These are phyloP conservation scores for Hyaloscypha finlandica DNA, from an alignment of 495 filamentous ascomycete genomes.

Conservation along the genomic window DNA sequence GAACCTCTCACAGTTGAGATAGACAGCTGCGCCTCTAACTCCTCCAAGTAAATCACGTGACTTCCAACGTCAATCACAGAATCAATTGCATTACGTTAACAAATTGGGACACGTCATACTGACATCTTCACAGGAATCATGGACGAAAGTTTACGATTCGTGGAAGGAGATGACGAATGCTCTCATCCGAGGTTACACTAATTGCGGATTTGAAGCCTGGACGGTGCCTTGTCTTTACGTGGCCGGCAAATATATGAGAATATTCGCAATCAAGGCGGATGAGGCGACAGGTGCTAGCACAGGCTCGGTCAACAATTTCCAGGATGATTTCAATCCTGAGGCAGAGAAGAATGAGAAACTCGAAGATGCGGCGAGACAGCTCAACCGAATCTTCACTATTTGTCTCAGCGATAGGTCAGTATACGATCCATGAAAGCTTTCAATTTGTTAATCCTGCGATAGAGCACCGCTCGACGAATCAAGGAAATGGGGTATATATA, in stretches of 20 bases:
- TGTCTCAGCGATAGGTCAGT: constrained; percentile 87
- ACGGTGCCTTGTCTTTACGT: constrained; percentile 86
- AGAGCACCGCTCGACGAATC: constrained; percentile 87
- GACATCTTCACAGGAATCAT: constrained; percentile 50
- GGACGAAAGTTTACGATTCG: constrained; percentile 73
- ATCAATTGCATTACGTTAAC: neutral
- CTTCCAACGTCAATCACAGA: neutral
- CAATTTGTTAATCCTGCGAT: constrained; percentile 15
- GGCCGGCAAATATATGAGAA: constrained; percentile 76
- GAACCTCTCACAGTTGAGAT: neutral
- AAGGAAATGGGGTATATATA: constrained; percentile 95
- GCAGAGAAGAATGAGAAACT: constrained; percentile 74
- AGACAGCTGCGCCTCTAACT: neutral
- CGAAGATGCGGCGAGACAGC: constrained; percentile 83
- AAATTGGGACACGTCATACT: neutral
- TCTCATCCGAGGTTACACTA: constrained; percentile 74
- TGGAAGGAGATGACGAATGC: constrained; percentile 79
- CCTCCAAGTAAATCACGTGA: neutral
- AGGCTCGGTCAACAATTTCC: constrained; percentile 52
- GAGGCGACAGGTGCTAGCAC: constrained; percentile 52
- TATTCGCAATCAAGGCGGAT: constrained; percentile 89
- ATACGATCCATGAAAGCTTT: neutral
- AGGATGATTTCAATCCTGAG: constrained; percentile 76
- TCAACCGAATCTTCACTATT: constrained; percentile 85
- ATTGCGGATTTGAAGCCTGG: constrained; percentile 73